A percentile compares a stretch with the other conserved stretches of the same genome.
Evolutionary conservation across 805 yeast species (phyloP).

Genomic region (Jamesozyma rosinii): DNA sequence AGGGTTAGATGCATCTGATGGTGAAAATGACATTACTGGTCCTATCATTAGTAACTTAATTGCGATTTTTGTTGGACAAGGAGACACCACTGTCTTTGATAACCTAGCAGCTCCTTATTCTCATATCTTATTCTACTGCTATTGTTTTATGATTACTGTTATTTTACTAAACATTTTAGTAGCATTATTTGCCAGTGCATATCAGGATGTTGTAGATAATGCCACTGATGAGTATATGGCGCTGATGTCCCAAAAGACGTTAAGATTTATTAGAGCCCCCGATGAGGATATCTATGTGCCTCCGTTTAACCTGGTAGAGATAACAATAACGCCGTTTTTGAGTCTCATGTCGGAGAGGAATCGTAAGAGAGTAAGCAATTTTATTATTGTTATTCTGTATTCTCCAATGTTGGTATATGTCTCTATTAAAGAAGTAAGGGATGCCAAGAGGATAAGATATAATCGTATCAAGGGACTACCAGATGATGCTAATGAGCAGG

Average conservation of each 20-base stretch:
- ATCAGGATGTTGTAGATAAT: constrained; percentile 69
- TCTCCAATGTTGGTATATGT: constrained; percentile 56
- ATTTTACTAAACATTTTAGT: constrained; percentile 73
- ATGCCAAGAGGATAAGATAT: constrained; percentile 61
- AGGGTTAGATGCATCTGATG: constrained; percentile 83
- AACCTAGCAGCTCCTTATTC: constrained; percentile 81
- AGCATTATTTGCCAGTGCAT: constrained; percentile 80
- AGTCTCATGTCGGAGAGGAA: constrained; percentile 29
- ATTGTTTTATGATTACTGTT: constrained; percentile 65
- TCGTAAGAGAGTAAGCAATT: constrained; percentile 38
- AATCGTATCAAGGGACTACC: constrained; percentile 54
- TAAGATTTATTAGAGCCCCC: constrained; percentile 79
- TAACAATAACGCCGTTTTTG: constrained; percentile 39
- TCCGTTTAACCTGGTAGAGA: constrained; percentile 70
- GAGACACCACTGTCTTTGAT: constrained; percentile 61
- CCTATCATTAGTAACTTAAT: constrained; percentile 55
- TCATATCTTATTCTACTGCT: constrained; percentile 63
- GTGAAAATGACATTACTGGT: constrained; percentile 64
- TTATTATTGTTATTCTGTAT: constrained; percentile 56
- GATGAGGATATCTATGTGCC: constrained; percentile 80
- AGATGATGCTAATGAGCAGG: constrained; percentile 73
- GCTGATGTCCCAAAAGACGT: constrained; percentile 71
- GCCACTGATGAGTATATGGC: constrained; percentile 82
- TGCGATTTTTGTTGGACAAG: constrained; percentile 65
- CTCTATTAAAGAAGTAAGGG: constrained; percentile 53